A percentile compares a stretch with the other conserved stretches of the same genome.
These are phyloP conservation scores for Metschnikowia peoriensis DNA, from an alignment of 805 yeast genomes.

Conservation along the genomic window DNA sequence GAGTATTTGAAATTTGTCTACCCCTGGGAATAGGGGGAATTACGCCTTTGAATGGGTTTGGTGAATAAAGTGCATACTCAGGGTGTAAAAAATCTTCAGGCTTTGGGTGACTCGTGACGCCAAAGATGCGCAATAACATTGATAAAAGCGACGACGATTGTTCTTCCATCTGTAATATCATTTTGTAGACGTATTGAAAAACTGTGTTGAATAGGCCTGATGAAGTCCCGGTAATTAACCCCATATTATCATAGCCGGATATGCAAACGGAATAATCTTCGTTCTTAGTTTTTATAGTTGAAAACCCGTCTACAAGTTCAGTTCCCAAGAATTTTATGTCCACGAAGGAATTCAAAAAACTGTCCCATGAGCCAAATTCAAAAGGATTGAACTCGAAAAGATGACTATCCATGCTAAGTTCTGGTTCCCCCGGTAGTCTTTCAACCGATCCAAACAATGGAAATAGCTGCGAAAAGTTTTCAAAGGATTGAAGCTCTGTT, in stretches of 20 bases:
- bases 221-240: slow-evolving; percentile 61
- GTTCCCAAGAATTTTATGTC: slow-evolving; percentile 56
- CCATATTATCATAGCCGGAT: slow-evolving; percentile 55
- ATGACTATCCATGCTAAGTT: slow-evolving; percentile 37
- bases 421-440: slow-evolving; percentile 34
- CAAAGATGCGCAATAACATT: slow-evolving; percentile 14
- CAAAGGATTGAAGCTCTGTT: slow-evolving; percentile 32
- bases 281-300: slow-evolving; percentile 25
- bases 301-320: slow-evolving; percentile 40
- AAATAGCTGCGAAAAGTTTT: slow-evolving; percentile 43
- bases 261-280: slow-evolving; percentile 39
- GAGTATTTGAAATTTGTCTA: slow-evolving; percentile 18
- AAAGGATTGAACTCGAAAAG: slow-evolving; percentile 60
- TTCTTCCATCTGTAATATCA: slow-evolving; percentile 21
- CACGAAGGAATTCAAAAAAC: slow-evolving; percentile 43
- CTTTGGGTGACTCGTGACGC: slow-evolving; percentile 8
- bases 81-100: slow-evolving; percentile 43
- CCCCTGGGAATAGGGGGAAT: slow-evolving; percentile 5
- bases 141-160: slow-evolving; percentile 12
- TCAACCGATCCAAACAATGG: slow-evolving; percentile 46
- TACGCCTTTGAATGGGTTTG: slow-evolving; percentile 54
- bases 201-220: slow-evolving; percentile 57
- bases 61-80: slow-evolving; percentile 59
- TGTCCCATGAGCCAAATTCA: slow-evolving; percentile 71
- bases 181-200: slow-evolving; percentile 47